phyloP scores from a whole-genome alignment of 495 filamentous ascomycete species.

The Tetracladium setigerum region DNA sequence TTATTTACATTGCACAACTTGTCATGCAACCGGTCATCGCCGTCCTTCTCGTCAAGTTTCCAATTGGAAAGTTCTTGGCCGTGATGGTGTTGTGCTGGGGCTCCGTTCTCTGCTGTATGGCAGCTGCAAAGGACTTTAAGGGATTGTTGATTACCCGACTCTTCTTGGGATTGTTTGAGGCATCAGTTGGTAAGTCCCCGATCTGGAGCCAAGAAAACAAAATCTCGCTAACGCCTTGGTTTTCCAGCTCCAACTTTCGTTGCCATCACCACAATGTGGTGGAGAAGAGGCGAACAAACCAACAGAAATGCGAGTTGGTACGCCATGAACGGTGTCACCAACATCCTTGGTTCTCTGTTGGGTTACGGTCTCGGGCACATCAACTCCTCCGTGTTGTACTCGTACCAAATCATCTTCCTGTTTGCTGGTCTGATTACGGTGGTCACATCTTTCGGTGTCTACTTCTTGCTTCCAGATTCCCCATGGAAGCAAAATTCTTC shows the following conservation, averaged over 20 bases:
- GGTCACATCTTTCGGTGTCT: constrained; percentile 36
- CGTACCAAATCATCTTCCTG: constrained; percentile 42
- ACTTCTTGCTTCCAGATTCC: constrained; percentile 47
- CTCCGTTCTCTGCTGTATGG: constrained; percentile 45
- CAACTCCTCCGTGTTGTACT: constrained; percentile 6
- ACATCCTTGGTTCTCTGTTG: constrained; percentile 31
- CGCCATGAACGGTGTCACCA: constrained; percentile 46
- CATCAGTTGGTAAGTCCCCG: constrained; percentile 34
- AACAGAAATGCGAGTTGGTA: constrained; percentile 52
- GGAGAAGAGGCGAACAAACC: constrained; percentile 50
- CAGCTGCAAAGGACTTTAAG: constrained; percentile 32
- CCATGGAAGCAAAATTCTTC: constrained; percentile 49
- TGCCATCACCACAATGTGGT: constrained; percentile 58
- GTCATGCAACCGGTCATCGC: constrained; percentile 60
- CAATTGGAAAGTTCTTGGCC: constrained; percentile 53
- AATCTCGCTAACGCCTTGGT: constrained; percentile 18
- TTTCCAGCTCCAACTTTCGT: constrained; percentile 48
- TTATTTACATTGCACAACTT: constrained; percentile 60
- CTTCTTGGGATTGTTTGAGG: constrained; percentile 56
- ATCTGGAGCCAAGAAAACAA: not conserved
- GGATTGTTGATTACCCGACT: constrained; percentile 53
- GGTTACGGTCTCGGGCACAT: constrained; percentile 17
- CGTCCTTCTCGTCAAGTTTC: constrained; percentile 50
- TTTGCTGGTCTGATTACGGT: constrained; percentile 48
- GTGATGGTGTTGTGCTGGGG: constrained; percentile 56